A percentile compares a stretch with the other conserved stretches of the same genome.
Conservation (phyloP, 2,329 filamentous ascomycete species). For the Colletotrichum scovillei region DNA sequence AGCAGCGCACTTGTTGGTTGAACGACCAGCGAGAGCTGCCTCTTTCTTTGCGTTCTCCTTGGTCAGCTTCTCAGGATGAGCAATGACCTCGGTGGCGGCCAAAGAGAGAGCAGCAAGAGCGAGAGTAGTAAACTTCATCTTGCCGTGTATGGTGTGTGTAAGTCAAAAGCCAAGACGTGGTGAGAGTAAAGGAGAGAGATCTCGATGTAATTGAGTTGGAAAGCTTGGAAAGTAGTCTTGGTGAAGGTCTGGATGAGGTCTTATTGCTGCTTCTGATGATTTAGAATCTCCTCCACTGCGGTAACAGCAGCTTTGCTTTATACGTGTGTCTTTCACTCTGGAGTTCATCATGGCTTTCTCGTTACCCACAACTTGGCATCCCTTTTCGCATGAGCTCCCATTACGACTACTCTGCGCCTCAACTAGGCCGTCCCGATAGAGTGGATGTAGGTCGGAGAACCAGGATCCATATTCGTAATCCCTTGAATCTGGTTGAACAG, state of each 20-base stretch:
- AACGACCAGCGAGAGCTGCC: constrained; percentile 4
- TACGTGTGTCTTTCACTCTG: too few relatives aligned
- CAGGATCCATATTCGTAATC: not conserved
- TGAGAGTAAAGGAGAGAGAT: too few relatives aligned
- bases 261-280: too few relatives aligned
- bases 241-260: too few relatives aligned
- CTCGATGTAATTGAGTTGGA: too few relatives aligned
- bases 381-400: not conserved
- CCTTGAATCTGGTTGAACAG: not conserved
- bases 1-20: constrained; percentile 11
- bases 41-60: constrained; percentile 2
- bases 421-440: not conserved
- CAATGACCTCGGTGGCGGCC: constrained; percentile 1
- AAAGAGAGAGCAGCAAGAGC: constrained; percentile 18
- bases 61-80: constrained; percentile 14
- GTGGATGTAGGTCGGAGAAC: not conserved
- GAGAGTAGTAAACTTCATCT: constrained; percentile 9
- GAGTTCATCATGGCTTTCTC: too few relatives aligned
- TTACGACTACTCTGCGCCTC: not conserved
- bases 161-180: too few relatives aligned
- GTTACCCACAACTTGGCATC: too few relatives aligned
- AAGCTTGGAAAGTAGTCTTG: too few relatives aligned
- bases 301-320: too few relatives aligned
- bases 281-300: too few relatives aligned
- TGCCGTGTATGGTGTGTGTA: not conserved